Base-by-base conservation (phyloP, 2,329 filamentous ascomycete species). In the Xylariaceae sp. region DNA sequence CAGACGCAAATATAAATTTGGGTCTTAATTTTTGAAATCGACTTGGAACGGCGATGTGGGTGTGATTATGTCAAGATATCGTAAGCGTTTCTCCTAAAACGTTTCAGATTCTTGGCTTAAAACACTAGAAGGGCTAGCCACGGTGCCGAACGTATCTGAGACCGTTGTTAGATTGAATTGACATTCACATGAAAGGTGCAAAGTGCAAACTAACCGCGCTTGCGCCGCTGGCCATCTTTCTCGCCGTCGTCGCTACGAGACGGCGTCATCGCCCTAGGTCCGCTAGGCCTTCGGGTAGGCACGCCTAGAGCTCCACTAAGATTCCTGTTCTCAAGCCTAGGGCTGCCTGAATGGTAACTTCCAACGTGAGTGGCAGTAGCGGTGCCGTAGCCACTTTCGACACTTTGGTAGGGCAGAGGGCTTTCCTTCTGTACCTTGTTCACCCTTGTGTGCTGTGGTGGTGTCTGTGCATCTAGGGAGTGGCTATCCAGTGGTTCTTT, bases 231-330 rank as follows among this genome's bases (percentile, higher is more conserved):
- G 56, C 81, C 79, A 21, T 76, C 76, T 48, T 70, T 70, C 7
- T 73, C 73, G 16, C 72, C 73, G 52, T 78, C 78, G 35, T 79
- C 76, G 40, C 78, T 70, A 43, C 68, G 69, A 11, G 68, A 82
- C 0, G 82, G 82, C 4, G 82, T 85, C 82, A 85, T 85, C 15
- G 82, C 81, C 58, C 82, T 71, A 11, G 82, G 82, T 18, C 82
- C 82, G 47, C 80, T 84, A 20, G 82, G 82, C 52, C 81, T 70
- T 42, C 82, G 74, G 7, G 75, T 68, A n/a, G 80, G 80, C 3
- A 78, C 73, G 6, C 78, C 79, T 5, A 81, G 73, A 6, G 79
- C 81, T 13, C 75, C 76, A 63, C 75, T 84, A 33, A 85, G 68
- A 61, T 84, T 85, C 45, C 78, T 75, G 67, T 84, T 84, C 70